Base-by-base conservation (phyloP, 176 grass and related monocot species). In the Stipa capillata region DNA sequence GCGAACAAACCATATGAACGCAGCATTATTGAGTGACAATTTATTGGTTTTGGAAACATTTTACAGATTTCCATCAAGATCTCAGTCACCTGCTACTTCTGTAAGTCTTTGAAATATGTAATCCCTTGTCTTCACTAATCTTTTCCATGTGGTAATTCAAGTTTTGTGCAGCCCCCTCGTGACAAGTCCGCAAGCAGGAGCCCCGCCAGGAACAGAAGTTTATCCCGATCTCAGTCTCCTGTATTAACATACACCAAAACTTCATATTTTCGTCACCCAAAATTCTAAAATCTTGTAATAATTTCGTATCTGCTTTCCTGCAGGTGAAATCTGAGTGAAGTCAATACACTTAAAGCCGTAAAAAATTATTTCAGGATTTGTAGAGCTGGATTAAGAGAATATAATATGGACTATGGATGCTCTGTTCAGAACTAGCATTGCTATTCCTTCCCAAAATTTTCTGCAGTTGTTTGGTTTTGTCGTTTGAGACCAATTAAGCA, bases 21-120 rank as follows among this genome's bases (percentile, higher is more conserved):
- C 77, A 62, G 47, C 31, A 27, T 53, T 85, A 7, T 52, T 63
- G 49, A 67, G 37, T 76, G 57, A 76, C 33, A 47, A 61, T 74
- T 76, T 58, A 4, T 37, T 88, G 69, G 5, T 58, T 84, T 84
- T 76, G 44, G 31, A 27, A 72, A 89, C 82, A 72, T 85, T 90
- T 90, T 85, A 76, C 76, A 97, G 91, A 88, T 97, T 89, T 28
- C 80, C 71, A 47, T 94, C 94, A 29, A 88, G 87, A 88, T 97
- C 94, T 72, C 56, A 23, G 48, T 87, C 90, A 11, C 89, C 89
- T 56, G 80, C 61, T 77, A 88, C 85, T n/a, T n/a, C n/a, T 88
- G 91, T 97, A 97, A 97, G 94, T 92, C 17, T 72, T 54, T 32
- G 34, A 64, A 58, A 60, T 34, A 51, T 8, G n/a, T 12, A 27